phyloP scores from a whole-genome alignment of 1,284 basidiomycete species.

The Cerrena zonata region DNA sequence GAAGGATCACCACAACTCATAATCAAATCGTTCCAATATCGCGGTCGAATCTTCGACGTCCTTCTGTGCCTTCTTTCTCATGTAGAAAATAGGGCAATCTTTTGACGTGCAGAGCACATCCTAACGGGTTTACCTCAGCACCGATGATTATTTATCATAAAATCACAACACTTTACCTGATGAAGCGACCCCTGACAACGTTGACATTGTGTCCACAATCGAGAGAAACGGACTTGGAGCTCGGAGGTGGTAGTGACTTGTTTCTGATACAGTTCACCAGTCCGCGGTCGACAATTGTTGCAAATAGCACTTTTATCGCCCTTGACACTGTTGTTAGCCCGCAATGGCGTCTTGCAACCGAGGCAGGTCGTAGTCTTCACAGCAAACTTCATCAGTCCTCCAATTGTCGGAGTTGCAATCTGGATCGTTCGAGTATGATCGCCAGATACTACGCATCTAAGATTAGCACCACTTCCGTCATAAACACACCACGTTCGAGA shows the following conservation, averaged over 20 bases:
- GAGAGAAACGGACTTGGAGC: conserved; percentile 83
- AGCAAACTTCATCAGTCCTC: conserved; percentile 95
- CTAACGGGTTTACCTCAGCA: conserved; percentile 32
- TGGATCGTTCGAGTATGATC: conserved; percentile 90
- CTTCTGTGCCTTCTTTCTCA: conserved; percentile 94
- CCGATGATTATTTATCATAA: not conserved
- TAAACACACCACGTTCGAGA: not conserved
- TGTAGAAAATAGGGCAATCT: conserved; percentile 98
- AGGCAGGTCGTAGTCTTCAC: conserved; percentile 90
- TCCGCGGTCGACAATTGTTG: conserved; percentile 79
- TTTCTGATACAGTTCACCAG: conserved; percentile 88
- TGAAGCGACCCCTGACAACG: conserved; percentile 93
- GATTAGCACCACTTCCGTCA: conserved; percentile 3
- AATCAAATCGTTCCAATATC: conserved; percentile 78
- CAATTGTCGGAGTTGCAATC: conserved; percentile 89
- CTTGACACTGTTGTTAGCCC: conserved; percentile 61
- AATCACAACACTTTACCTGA: conserved; percentile 51
- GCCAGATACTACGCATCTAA: conserved; percentile 69
- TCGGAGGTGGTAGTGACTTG: conserved; percentile 71
- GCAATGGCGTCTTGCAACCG: conserved; percentile 85
- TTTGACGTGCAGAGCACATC: conserved; percentile 95
- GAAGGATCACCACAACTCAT: conserved; percentile 46
- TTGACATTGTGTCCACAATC: conserved; percentile 95
- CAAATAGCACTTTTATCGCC: conserved; percentile 89
- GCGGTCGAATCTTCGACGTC: conserved; percentile 81